A percentile compares a stretch with the other conserved stretches of the same genome.
phyloP scores from a whole-genome alignment of 108 stramenopile species.

The Nannochloropsis gaditana region DNA sequence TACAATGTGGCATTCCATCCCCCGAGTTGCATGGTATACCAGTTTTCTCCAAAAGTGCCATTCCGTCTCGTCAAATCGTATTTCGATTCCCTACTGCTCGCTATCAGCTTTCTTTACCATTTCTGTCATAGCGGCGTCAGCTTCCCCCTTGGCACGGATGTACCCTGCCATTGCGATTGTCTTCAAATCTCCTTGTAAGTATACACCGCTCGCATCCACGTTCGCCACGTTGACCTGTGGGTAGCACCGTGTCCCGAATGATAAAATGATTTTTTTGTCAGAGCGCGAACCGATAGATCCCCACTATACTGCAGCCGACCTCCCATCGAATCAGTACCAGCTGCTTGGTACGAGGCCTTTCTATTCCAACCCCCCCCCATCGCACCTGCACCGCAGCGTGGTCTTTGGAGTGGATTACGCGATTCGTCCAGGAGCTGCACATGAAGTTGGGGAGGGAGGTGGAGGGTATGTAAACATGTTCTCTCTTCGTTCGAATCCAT shows the following conservation, averaged over 20 bases:
- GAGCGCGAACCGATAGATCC: too few relatives aligned
- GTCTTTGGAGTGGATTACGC: slow-evolving; percentile 85
- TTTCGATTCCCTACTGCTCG: not conserved
- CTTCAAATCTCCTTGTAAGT: slow-evolving; percentile 72
- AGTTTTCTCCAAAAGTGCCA: too few relatives aligned
- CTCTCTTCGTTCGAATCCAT: not conserved
- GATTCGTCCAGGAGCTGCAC: slow-evolving; percentile 80
- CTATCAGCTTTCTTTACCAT: slow-evolving; percentile 17
- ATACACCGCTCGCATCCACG: slow-evolving; percentile 83
- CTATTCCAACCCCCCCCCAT: not conserved
- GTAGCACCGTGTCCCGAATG: not conserved
- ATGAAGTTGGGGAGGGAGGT: not conserved
- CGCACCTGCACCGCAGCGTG: slow-evolving; percentile 69
- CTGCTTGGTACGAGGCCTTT: not conserved
- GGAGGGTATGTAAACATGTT: not conserved
- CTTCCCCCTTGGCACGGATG: slow-evolving; percentile 72
- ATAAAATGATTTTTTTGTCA: too few relatives aligned
- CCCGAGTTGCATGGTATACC: too few relatives aligned
- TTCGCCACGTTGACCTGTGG: slow-evolving; percentile 90
- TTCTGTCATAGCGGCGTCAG: not conserved
- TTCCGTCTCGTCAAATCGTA: too few relatives aligned
- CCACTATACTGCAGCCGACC: too few relatives aligned
- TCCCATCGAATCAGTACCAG: too few relatives aligned
- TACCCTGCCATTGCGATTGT: slow-evolving; percentile 77
- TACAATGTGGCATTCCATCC: too few relatives aligned